phyloP scores from a whole-genome alignment of 1,284 basidiomycete species.

The Ustilago loliicola region DNA sequence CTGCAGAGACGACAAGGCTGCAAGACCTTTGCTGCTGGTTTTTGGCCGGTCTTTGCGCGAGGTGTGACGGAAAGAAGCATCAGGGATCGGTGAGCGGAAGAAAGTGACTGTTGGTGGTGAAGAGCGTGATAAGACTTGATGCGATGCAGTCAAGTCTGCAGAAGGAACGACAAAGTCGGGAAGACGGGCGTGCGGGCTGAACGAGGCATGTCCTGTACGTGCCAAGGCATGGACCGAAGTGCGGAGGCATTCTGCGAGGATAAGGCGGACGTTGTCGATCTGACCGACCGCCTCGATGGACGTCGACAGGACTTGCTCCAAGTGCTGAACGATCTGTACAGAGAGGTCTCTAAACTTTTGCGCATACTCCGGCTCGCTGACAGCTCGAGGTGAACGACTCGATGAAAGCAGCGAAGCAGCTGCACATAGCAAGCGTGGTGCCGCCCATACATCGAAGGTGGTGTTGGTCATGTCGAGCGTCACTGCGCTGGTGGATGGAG shows the following conservation, averaged over 20 bases:
- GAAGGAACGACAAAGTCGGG: slow-evolving; percentile 41
- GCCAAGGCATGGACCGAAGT: slow-evolving; percentile 48
- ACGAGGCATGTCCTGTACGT: slow-evolving; percentile 34
- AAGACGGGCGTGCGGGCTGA: slow-evolving; percentile 30
- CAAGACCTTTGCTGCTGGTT: slow-evolving; percentile 31
- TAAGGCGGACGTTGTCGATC: slow-evolving; percentile 49
- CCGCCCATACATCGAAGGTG: slow-evolving; percentile 59
- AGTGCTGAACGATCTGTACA: slow-evolving; percentile 17
- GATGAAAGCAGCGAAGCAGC: slow-evolving; percentile 31
- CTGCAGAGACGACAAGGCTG: slow-evolving; percentile 22
- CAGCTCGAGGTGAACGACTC: slow-evolving; percentile 9
- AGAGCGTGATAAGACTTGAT: background rate
- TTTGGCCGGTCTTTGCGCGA: slow-evolving; percentile 43
- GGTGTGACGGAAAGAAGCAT: slow-evolving; percentile 30
- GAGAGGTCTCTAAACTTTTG: slow-evolving; percentile 20
- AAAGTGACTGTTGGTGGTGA: slow-evolving; percentile 20
- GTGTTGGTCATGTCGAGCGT: slow-evolving; percentile 47
- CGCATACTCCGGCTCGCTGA: background rate
- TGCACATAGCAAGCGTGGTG: slow-evolving; percentile 54
- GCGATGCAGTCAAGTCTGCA: background rate
- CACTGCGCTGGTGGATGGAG: slow-evolving; percentile 28
- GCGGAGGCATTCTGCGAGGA: slow-evolving; percentile 41
- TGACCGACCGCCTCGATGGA: slow-evolving; percentile 43
- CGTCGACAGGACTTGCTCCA: slow-evolving; percentile 27
- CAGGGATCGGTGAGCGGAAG: slow-evolving; percentile 17